Evolutionary conservation across 768 basidiomycete species (phyloP).

Genomic region (Hygrocybe coccinea): DNA sequence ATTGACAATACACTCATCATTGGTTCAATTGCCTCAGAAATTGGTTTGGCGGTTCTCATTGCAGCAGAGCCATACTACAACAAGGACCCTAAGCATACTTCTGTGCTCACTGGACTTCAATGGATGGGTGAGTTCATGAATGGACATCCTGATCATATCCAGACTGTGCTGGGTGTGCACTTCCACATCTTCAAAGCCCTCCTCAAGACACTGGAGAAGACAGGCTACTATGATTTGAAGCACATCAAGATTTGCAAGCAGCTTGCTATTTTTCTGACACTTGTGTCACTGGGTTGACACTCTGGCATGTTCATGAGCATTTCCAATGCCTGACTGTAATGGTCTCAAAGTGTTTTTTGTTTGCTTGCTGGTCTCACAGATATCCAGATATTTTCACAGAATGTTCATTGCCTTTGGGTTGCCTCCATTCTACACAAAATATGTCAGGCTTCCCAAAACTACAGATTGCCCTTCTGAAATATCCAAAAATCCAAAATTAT

Average conservation of each 20-base stretch:
- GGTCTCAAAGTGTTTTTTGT: constrained; percentile 9
- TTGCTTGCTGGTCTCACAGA: background rate
- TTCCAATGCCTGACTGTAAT: constrained; percentile 2
- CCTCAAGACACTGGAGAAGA: constrained; percentile 8
- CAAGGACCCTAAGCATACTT: constrained; percentile 9
- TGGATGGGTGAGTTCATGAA: constrained; percentile 18
- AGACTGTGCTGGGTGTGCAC: background rate
- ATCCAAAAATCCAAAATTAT: constrained; percentile 23
- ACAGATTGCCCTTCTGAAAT: constrained; percentile 19
- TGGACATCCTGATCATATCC: constrained; percentile 16
- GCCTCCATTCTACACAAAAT: constrained; percentile 15
- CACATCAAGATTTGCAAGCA: constrained; percentile 17
- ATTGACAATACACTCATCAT: too few relatives aligned
- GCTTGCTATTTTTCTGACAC: too few relatives aligned
- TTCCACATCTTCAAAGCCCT: background rate
- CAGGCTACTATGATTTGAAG: constrained; percentile 25
- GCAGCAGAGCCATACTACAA: background rate
- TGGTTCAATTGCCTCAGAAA: background rate
- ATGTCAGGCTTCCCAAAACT: constrained; percentile 17
- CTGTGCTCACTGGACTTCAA: constrained; percentile 13
- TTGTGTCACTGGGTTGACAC: too few relatives aligned
- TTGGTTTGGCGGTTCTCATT: background rate
- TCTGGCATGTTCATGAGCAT: too few relatives aligned
- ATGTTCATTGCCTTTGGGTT: constrained; percentile 10
- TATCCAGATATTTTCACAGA: constrained; percentile 12